Base-by-base conservation (phyloP, 768 basidiomycete species). In the Cystobasidiopsis lactophilus region DNA sequence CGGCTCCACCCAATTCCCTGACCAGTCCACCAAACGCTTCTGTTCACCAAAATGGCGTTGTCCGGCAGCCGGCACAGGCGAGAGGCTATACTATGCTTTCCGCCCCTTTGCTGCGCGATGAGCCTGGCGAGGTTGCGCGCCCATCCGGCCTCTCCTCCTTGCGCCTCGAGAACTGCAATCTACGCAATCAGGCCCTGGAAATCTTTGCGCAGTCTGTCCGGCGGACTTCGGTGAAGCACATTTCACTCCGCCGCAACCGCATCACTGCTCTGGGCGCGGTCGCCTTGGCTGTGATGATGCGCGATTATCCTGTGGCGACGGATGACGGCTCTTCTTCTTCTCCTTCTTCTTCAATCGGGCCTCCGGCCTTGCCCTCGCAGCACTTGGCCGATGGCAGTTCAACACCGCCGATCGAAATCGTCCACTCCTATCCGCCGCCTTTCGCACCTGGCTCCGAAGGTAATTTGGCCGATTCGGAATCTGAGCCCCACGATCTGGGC, bases 261-360 rank as follows among this genome's bases (percentile, higher is more conserved):
- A 93, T 96, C 61, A 77, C 73, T 31, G 74, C 78, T 0, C 75
- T 81, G 0, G 86, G 88, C 31, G 86, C 82, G 7, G 85, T 96
- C 4, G 82, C 86, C 0, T 72, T 96, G 13, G 88, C 91, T 0
- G 73, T 93, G 49, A 89, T 98, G 85, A 88, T 95, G 57, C 77
- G 83, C 49, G 91, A 98, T 66, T 96, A 95, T 63, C 84, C 85
- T 3, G 85, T 93, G 58, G 72, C 79, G 40, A 74, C 58, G 18
- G 47, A 30, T 54, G 19, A 21, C 26, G 4, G 5, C 29, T n/a
- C 40, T 38, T 18, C 67, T 5, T 48, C 67, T 29, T 65, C 70
- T 1, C 63, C 70, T 2, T 56, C n/a, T n/a, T n/a, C n/a, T n/a
- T n/a, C 63, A 1, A 54, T 68, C 21, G 19, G 46, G 3, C 10